Base-by-base conservation (phyloP, 768 basidiomycete genomes). In the Agaricus sinodeliciosus region DNA sequence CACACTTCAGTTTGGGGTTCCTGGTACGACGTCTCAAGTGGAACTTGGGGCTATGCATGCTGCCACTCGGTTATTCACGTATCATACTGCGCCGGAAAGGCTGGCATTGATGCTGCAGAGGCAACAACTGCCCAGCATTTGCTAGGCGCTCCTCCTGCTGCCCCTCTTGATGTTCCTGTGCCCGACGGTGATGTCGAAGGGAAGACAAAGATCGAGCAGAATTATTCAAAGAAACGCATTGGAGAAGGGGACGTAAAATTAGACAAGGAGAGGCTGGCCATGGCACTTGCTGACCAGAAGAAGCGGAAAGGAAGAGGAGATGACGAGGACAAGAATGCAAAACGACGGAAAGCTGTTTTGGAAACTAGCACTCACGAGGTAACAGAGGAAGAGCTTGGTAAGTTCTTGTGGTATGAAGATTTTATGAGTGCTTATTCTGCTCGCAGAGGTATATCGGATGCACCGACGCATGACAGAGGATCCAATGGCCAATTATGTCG, bases 1-100 rank as follows among this genome's bases (percentile, higher is more conserved):
- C 96, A 99, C 63, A 93, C 87, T 0, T 74, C 82, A 4, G 85
- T 97, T n/a, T 99, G 96, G 96, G 96, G 96, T 42, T 99, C 96
- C 41, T 98, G 85, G 84, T 98, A 90, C 65, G 84, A 90, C 58
- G 56, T 72, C 13, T 71, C 79, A 11, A 75, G 78, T 2, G 81
- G 84, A 12, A 63, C 73, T 55, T 99, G 96, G 96, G 96, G 96
- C 35, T 99, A 87, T 67, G 86, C 81, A 25, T 99, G 96, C 67
- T 99, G 96, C 63, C 94, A 96, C 63, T 94, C 93, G 9, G 75
- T 63, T 42, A 72, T 92, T 26, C 87, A 92, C 61, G 71, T 89
- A 46, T 94, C 94, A 15, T 97, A 97, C 65, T 97, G 94, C 65
- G 84, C 94, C 49, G 94, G 94, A 3, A 65, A 80, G 64, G 90